A percentile compares a stretch with the other conserved stretches of the same genome.
Evolutionary conservation across 441 rosid species (phyloP).

Genomic region (Mallotus japonicus): DNA sequence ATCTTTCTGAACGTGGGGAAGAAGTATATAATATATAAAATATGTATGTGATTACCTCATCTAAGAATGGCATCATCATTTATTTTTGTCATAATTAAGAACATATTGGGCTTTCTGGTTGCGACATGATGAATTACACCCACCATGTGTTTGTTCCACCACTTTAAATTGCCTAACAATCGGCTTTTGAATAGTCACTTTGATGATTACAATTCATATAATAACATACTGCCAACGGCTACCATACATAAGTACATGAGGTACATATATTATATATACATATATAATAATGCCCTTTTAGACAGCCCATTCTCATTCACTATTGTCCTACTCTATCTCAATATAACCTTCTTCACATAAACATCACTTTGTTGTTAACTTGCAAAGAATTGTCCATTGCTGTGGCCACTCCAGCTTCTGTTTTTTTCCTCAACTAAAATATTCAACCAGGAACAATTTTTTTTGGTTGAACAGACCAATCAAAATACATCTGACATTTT

Average conservation of each 20-base stretch:
- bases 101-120: background rate
- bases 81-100: background rate
- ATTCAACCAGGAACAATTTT: too few species aligned
- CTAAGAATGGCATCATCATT: slow-evolving; percentile 2
- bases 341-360: too few species aligned
- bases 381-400: too few species aligned
- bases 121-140: slow-evolving; percentile 2
- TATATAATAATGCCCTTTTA: too few species aligned
- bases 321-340: too few species aligned
- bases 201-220: background rate
- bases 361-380: too few species aligned
- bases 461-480: too few species aligned
- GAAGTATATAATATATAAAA: too few species aligned
- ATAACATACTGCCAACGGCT: background rate
- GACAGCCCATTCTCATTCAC: too few species aligned
- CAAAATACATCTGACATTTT: too few species aligned
- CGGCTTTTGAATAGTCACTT: slow-evolving; percentile 6
- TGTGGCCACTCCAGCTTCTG: too few species aligned
- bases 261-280: slow-evolving; percentile 1
- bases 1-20: slow-evolving; percentile 3
- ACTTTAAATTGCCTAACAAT: slow-evolving; percentile 11
- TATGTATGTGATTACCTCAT: background rate
- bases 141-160: background rate
- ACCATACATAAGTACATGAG: slow-evolving; percentile 19
- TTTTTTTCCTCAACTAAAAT: too few species aligned